Evolutionary conservation across 2,329 filamentous ascomycete genomes (phyloP).

Genomic region (Aureobasidium melanogenum): DNA sequence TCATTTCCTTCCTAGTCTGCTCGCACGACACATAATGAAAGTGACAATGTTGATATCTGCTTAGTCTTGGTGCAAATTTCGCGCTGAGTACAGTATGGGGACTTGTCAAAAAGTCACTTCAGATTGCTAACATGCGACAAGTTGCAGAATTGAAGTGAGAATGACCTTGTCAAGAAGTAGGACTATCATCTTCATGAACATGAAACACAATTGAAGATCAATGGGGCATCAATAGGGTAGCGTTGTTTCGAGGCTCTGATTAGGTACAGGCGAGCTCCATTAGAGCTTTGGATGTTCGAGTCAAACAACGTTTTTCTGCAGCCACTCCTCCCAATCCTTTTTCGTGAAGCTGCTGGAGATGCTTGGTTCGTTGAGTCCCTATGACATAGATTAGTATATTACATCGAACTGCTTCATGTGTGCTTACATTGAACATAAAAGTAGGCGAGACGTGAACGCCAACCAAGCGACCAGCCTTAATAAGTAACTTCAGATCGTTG

Average conservation of each 20-base stretch:
- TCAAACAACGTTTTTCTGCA: conserved; percentile 56
- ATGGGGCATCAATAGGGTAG: too few species aligned
- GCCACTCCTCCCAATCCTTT: conserved; percentile 80
- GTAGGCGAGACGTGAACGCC: conserved; percentile 89
- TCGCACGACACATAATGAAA: neutral
- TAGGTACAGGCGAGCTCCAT: neutral
- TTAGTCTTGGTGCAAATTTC: too few species aligned
- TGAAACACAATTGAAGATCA: too few species aligned
- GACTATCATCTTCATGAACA: too few species aligned
- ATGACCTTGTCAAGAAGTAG: too few species aligned
- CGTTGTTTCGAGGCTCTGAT: neutral
- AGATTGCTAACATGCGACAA: neutral
- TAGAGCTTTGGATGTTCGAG: neutral
- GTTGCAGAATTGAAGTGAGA: too few species aligned
- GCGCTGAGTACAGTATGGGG: neutral
- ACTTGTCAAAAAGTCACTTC: neutral
- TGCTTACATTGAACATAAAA: conserved; percentile 64
- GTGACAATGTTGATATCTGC: neutral
- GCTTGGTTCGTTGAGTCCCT: conserved; percentile 63
- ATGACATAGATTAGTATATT: conserved; percentile 13
- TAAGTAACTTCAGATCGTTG: conserved; percentile 71
- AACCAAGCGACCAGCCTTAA: conserved; percentile 58
- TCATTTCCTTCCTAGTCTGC: neutral
- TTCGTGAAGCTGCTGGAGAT: conserved; percentile 71
- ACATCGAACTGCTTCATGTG: neutral